Evolutionary conservation across 1,139 yeast species (phyloP), one percentile per base, ranked within the genome.

Genomic region (Kodamaea sp.): DNA sequence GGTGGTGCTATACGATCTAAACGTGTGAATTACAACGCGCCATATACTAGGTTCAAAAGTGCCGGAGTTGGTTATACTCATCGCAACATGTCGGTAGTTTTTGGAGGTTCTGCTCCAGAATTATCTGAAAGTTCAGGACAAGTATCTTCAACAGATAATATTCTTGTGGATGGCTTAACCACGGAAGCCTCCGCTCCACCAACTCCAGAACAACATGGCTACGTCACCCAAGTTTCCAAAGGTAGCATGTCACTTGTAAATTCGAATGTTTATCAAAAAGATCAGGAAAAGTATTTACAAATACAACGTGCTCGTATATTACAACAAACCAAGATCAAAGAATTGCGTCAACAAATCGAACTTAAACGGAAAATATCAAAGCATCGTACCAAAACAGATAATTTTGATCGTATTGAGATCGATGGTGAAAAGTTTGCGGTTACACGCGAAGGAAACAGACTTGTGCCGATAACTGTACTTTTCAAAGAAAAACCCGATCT

Each of bases 191-290:
- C 20, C 3, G 20, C 20, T 15, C 20, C 20, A 3, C 20, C 20
- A 15, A 15, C 20, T 15, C 20, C 20, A 15, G 20, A 15, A 15
- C 20, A 15, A 15, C 20, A 15, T 15, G 20, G 29, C 7, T 66
- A 57, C 42, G 57, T 65, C 5, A 37, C 49, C 6, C 44, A 43
- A 7, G 53, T 55, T 11, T 59, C 70, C 2, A 55, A 57, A 29
- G 62, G 65, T 20, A 71, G 73, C 4, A 57, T 65, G 59, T 54
- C 67, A 5, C 49, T 73, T 15, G 67, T 70, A 3, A 70, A 61
- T 39, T 53, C 61, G 10, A 55, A 52, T 9, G 45, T 66, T 1
- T 67, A 61, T 39, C 62, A 67, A 29, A 52, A 62, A 31, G 69
- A 70, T n/a, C 51, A 53, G 11, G 50, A 53, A 29, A 48, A 45